A percentile compares a stretch with the other conserved stretches of the same genome.
phyloP scores from a whole-genome alignment of 805 yeast genomes.

The Isabelozyma gotoi region DNA sequence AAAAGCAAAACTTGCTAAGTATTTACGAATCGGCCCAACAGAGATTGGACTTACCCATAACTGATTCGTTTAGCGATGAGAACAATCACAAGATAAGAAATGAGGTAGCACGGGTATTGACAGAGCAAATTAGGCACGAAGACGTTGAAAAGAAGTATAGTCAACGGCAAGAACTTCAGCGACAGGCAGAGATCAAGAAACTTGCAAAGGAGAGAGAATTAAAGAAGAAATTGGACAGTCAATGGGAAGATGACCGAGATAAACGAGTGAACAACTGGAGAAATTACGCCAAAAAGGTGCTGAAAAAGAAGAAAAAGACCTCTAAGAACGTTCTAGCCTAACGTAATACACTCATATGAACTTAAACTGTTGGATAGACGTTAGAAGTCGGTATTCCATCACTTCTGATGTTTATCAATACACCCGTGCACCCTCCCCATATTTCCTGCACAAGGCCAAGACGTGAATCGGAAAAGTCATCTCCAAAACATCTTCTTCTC shows the following conservation, averaged over 20 bases:
- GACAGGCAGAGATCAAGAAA: constrained; percentile 22
- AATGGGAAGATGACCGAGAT: constrained; percentile 66
- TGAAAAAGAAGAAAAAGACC: constrained; percentile 46
- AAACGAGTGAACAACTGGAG: constrained; percentile 62
- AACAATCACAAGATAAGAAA: constrained; percentile 25
- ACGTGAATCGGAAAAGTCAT: neutral
- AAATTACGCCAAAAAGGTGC: constrained; percentile 40
- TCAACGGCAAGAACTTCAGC: constrained; percentile 27
- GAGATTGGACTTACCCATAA: constrained; percentile 3
- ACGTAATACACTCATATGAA: no score
- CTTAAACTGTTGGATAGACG: no score
- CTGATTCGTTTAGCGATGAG: constrained; percentile 30
- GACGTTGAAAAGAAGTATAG: constrained; percentile 23
- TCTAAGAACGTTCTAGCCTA: constrained; percentile 45
- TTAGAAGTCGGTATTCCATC: no score
- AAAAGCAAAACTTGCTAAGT: constrained; percentile 22
- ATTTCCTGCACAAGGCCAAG: no score
- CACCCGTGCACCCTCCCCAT: neutral
- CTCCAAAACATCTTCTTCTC: neutral
- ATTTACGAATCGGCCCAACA: constrained; percentile 26
- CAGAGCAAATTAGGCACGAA: constrained; percentile 32
- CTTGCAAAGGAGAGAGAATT: constrained; percentile 40
- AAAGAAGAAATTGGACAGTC: constrained; percentile 41
- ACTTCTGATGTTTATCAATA: no score
- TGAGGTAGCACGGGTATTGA: constrained; percentile 43